Evolutionary conservation across 1,139 yeast genomes (phyloP), one percentile per base, ranked within the genome.

Genomic region (Kurtzmaniella quercitrusa): DNA sequence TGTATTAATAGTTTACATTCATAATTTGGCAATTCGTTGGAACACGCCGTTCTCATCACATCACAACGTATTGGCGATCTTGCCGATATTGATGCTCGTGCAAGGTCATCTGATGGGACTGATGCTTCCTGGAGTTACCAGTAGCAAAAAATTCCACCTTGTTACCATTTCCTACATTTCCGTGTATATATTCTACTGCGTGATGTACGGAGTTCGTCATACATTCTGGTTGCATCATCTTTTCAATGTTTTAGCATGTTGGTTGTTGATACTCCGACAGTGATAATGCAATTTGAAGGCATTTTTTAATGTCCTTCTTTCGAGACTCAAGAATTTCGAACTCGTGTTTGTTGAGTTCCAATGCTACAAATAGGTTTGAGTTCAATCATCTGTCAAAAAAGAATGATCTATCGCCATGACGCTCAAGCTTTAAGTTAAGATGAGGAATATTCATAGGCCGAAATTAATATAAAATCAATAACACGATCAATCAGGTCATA

Each of bases 31-130:
- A 2, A 71, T 84, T 33, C 77, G 72, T 49, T 84, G 93, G 91
- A 75, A 69, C 42, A 84, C 89, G 0, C 86, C 91, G 18, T 84
- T 85, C 51, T 78, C 84, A 14, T 82, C 91, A 0, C 93, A 84
- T 56, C 93, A 84, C 56, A 84, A 84, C 54, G 65, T 83, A 40
- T 59, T 84, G 45, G 83, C 89, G 0, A 75, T 85, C 16, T 59
- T 82, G 11, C 91, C 93, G 1, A 76, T 82, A 1, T 66, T 84
- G 12, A 49, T 78, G 7, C 53, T 82, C 33, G 72, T 75, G 34
- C 78, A 75, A 47, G 58, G 67, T 36, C 74, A 80, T 42, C 44
- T 30, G 41, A 45, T 34, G 41, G 45, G 45, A 7, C 23, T 45
- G 33, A 36, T 52, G 44, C 36, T 56, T 33, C 52, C 60, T 42